Evolutionary conservation across 345 rosid genomes (phyloP), one percentile per base, ranked within the genome.

Genomic region (Eucalyptus virginea): DNA sequence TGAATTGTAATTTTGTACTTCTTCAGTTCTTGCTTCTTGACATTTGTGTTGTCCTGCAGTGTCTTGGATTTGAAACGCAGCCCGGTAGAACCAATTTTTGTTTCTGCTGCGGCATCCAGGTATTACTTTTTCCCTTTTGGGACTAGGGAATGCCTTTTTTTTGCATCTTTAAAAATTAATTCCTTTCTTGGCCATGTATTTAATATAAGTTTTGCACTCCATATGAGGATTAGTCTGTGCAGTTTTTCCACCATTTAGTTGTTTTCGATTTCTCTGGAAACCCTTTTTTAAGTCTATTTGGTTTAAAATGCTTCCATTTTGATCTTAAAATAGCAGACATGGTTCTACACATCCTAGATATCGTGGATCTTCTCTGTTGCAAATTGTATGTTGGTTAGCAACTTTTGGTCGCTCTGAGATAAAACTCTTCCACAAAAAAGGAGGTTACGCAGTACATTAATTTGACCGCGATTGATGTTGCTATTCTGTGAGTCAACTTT

Each of bases 31-130:
- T 45, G 81, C 52, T 87, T 34, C 48, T 91, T 72, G 69, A 88
- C 44, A 19, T 87, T 67, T 47, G 87, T 88, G 51, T 88, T 62
- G 49, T 89, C 87, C 77, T 88, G 90, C 92, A 96, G 97, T 93
- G 95, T 96, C 90, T 89, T 95, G 93, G 97, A 95, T 91, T 87
- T 95, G 65, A 95, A 95, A 88, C 94, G 97, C 93, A 95, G 96
- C 88, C 97, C 97, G 7, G 96, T 95, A 80, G 95, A 95, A 89
- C 95, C 96, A 37, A 91, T 93, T 86, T 96, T 96, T 95, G 96
- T 95, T 89, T 96, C 97, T 54, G 95, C 97, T 60, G 94, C 95
- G 47, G 95, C 96, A 89, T 95, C 96, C 18, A 90, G 89, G 91
- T 89, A 94, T 95, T 95, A 90, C 62, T 42, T 90, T 88, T 52